Evolutionary conservation across 169 alveolate species (phyloP), one percentile per base, ranked within the genome.

Genomic region (Cryptosporidium parvum): DNA sequence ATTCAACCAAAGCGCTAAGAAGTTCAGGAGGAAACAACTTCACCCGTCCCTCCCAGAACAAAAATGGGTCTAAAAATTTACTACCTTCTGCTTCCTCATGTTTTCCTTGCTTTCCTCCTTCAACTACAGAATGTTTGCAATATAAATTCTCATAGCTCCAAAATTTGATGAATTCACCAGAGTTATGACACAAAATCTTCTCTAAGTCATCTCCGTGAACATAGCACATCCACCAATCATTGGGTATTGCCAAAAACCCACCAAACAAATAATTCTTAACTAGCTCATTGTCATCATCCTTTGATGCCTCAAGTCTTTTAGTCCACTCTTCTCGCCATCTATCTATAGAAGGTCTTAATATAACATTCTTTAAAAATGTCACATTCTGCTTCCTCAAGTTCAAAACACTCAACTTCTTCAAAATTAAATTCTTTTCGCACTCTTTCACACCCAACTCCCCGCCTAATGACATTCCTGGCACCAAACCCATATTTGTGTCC

Each of bases 1-100:
- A 80, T 18, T 80, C 89, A 10, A 29, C 58, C 48, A 80, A 39
- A 26, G 69, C 75, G 3, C 12, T 31, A 23, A 80, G 53, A 26
- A 65, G 52, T 48, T 80, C 89, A 8, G 89, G 89, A 61, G 89
- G 89, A 80, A 80, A 80, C 0, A 80, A 33, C 67, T 80, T 80
- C 3, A 80, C 62, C 18, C 62, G 33, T 14, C 89, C 89, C 10
- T 80, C 75, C 89, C 89, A 80, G 51, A 80, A 80, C 29, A 39
- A 59, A 62, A 80, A 59, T 12, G 89, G 89, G 45, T 65, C 75
- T 65, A 80, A 44, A 29, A 80, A 80, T n/a, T 35, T 62, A 16
- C 33, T 35, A 16, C 12, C 35, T 9, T 31, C 72, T 18, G 42
- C 0, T 2, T 9, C 26, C 16, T 45, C 69, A 3, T 48, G 2